Conservation (phyloP, 345 rosid species). For the Rhizophora apiculata region DNA sequence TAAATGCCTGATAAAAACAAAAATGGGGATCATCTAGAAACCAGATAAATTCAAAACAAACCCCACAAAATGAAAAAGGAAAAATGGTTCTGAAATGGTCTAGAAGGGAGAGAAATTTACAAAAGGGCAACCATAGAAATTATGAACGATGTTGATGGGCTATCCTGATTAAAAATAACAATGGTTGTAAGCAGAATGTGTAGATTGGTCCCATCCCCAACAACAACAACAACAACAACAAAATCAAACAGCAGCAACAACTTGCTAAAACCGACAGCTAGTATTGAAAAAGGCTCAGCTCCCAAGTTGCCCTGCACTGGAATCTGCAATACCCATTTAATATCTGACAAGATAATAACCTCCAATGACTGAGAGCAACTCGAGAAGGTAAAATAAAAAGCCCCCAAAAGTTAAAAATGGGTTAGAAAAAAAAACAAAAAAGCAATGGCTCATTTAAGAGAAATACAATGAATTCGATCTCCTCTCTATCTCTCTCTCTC, state of each 20-base stretch:
- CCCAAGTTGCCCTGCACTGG: conserved; percentile 38
- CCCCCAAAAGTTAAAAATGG: too few relatives aligned
- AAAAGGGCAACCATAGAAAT: conserved; percentile 44
- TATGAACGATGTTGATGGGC: conserved; percentile 54
- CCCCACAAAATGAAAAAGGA: conserved; percentile 1
- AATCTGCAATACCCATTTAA: conserved; percentile 41
- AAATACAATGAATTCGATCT: too few relatives aligned
- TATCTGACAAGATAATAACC: conserved; percentile 40
- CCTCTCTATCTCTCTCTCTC: neutral
- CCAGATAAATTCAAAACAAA: conserved; percentile 18
- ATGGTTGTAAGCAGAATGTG: conserved; percentile 31
- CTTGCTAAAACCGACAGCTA: conserved; percentile 39
- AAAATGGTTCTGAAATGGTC: neutral
- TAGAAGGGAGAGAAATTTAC: conserved; percentile 21
- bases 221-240: conserved; percentile 18
- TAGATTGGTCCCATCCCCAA: conserved; percentile 46
- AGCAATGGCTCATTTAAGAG: neutral
- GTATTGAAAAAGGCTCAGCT: conserved; percentile 33
- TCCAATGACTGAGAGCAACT: neutral
- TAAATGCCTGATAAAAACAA: conserved; percentile 29
- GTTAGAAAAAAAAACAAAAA: neutral
- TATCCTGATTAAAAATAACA: conserved; percentile 39
- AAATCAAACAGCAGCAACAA: conserved; percentile 24
- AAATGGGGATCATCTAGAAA: conserved; percentile 29
- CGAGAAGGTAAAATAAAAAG: neutral